These are phyloP conservation scores for Hygrophila difformis DNA, from an alignment of 257 asterid genomes.

Conservation along the genomic window DNA sequence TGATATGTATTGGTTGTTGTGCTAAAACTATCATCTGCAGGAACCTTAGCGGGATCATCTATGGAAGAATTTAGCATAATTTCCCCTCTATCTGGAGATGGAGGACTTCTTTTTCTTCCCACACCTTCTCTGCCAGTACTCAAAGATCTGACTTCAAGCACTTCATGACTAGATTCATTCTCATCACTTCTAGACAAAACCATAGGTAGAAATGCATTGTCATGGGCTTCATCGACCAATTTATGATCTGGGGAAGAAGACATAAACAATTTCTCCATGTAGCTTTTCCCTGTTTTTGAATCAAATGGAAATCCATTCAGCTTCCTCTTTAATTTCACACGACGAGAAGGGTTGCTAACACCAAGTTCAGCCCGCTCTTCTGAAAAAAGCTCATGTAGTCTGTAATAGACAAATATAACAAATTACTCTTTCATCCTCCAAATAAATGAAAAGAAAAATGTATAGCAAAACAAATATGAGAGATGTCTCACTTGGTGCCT, in stretches of 20 bases:
- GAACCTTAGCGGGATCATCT: slow-evolving; percentile 25
- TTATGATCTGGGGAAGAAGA: slow-evolving; percentile 67
- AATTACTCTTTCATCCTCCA: neutral
- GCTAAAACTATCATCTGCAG: slow-evolving; percentile 15
- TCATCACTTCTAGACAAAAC: slow-evolving; percentile 25
- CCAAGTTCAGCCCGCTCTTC: slow-evolving; percentile 69
- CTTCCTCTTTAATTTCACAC: slow-evolving; percentile 72
- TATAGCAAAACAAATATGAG: slow-evolving; percentile 10
- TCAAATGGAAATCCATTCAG: slow-evolving; percentile 73
- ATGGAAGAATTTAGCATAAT: slow-evolving; percentile 18
- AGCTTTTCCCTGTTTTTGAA: slow-evolving; percentile 62
- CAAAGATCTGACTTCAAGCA: slow-evolving; percentile 30
- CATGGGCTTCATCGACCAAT: slow-evolving; percentile 45
- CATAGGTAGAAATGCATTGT: slow-evolving; percentile 30
- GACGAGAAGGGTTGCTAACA: slow-evolving; percentile 40
- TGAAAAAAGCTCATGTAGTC: slow-evolving; percentile 81
- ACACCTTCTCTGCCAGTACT: slow-evolving; percentile 36
- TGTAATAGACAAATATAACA: slow-evolving; percentile 20
- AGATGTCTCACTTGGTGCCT: slow-evolving; percentile 67
- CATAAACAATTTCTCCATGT: slow-evolving; percentile 64
- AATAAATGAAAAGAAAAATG: slow-evolving; percentile 2
- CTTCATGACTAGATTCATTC: slow-evolving; percentile 29
- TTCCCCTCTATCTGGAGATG: slow-evolving; percentile 33
- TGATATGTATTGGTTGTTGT: slow-evolving; percentile 17
- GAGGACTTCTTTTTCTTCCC: slow-evolving; percentile 29